These are phyloP conservation scores for Talaromyces sp. DNA, from an alignment of 2,329 filamentous ascomycete genomes.

Conservation along the genomic window DNA sequence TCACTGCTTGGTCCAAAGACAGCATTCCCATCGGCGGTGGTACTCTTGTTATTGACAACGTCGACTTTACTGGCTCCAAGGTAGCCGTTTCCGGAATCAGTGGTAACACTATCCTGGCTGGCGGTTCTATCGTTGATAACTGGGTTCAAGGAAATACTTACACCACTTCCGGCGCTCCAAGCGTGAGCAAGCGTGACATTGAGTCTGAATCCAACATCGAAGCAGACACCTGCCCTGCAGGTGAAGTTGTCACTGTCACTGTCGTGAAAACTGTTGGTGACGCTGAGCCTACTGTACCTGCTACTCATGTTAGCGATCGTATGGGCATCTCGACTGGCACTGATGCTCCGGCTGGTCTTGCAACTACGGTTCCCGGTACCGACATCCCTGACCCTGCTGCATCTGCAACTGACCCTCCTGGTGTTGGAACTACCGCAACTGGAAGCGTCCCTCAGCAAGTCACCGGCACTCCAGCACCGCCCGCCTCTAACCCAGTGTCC, in stretches of 20 bases:
- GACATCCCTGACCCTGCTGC: neutral
- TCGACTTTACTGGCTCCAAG: conserved; percentile 69
- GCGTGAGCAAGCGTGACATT: conserved; percentile 4
- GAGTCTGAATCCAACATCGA: neutral
- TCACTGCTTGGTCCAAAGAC: conserved; percentile 63
- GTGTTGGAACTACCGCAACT: neutral
- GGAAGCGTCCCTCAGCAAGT: neutral
- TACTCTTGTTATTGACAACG: conserved; percentile 81
- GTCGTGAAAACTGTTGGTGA: conserved; percentile 9
- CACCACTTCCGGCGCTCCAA: conserved; percentile 24
- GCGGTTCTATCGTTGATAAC: conserved; percentile 62
- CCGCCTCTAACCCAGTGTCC: neutral
- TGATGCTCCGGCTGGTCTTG: neutral
- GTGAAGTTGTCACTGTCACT: conserved; percentile 11
- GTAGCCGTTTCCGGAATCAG: conserved; percentile 59
- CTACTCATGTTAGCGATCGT: neutral
- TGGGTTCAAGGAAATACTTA: conserved; percentile 81
- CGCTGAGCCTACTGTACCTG: neutral
- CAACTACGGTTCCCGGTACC: neutral
- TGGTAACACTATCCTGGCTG: conserved; percentile 60
- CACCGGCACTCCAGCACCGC: neutral
- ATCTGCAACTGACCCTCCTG: neutral
- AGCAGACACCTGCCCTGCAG: conserved; percentile 9
- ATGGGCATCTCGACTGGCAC: conserved; percentile 1
- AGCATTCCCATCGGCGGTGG: conserved; percentile 67